These are phyloP conservation scores for Leptographium procerum DNA, from an alignment of 2,329 filamentous ascomycete genomes.

Conservation along the genomic window DNA sequence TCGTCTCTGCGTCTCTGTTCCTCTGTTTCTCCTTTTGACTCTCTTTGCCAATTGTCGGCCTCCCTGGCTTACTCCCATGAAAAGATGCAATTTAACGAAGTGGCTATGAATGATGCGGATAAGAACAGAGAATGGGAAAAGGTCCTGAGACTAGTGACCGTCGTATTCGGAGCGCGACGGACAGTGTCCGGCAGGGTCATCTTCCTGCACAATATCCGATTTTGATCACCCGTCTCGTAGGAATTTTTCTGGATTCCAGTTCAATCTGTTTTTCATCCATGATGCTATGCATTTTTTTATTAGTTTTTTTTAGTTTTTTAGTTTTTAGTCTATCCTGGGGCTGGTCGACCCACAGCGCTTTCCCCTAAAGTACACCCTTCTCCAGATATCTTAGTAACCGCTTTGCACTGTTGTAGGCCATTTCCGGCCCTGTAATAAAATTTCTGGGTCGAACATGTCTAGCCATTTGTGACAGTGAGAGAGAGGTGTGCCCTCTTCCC, in stretches of 20 bases:
- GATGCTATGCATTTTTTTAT: not conserved
- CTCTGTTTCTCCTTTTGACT: not conserved
- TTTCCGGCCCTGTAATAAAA: not conserved
- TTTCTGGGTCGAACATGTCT: slow-evolving; percentile 1
- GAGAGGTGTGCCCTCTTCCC: not conserved
- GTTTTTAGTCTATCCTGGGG: not conserved
- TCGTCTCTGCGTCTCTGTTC: not conserved
- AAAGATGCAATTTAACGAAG: too few species aligned
- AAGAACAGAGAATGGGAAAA: not conserved
- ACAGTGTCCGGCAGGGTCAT: too few species aligned
- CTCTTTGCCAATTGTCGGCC: too few species aligned
- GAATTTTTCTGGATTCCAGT: too few species aligned
- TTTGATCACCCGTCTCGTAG: not conserved
- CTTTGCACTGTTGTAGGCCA: not conserved
- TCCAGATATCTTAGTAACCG: not conserved
- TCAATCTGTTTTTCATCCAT: not conserved
- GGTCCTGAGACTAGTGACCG: too few species aligned
- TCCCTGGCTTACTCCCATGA: too few species aligned
- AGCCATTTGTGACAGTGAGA: not conserved
- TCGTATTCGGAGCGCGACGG: too few species aligned
- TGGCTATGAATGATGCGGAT: too few species aligned
- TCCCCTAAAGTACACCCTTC: not conserved
- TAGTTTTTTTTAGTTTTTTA: not conserved
- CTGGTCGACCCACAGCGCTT: not conserved
- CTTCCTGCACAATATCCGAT: not conserved